phyloP scores from a whole-genome alignment of 164 flowering plant genomes.

The Sedum album region DNA sequence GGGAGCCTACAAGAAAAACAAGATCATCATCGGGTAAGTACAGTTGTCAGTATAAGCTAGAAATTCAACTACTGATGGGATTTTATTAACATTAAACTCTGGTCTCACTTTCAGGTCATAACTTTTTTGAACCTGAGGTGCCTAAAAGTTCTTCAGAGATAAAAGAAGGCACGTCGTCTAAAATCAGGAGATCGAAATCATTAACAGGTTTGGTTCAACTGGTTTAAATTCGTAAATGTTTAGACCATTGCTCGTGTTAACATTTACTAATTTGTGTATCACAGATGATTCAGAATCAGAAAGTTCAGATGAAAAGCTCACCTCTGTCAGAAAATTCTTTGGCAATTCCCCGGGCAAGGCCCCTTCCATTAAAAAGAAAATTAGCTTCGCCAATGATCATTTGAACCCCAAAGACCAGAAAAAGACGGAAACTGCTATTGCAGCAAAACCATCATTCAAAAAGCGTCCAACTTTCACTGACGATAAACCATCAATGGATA shows the following conservation, averaged over 20 bases:
- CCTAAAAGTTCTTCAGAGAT: constrained; percentile 17
- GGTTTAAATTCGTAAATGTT: not conserved
- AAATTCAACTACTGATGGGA: not conserved
- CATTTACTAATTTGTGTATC: not conserved
- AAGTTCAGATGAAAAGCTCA: constrained; percentile 1
- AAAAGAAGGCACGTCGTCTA: constrained; percentile 13
- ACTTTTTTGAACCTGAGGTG: constrained; percentile 1
- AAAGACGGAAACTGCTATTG: constrained; percentile 12
- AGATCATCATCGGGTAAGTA: constrained; percentile 17
- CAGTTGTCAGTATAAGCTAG: not conserved
- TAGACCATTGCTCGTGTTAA: not conserved
- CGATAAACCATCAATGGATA: constrained; percentile 19
- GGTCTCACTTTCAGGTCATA: not conserved
- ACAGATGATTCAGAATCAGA: constrained; percentile 4
- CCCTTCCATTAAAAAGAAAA: not conserved
- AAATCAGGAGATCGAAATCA: constrained; percentile 8
- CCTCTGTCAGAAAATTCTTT: constrained; percentile 6
- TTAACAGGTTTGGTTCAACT: constrained; percentile 16
- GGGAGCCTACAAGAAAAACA: constrained; percentile 13
- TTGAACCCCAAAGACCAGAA: constrained; percentile 9
- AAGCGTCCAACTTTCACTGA: constrained; percentile 14
- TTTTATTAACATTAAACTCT: not conserved
- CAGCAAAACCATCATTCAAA: constrained; percentile 16
- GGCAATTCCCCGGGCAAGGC: constrained; percentile 1
- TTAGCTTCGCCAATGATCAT: not conserved